Conservation (phyloP, 1,284 basidiomycete species). For the Cryptococcus jaspeensis region DNA sequence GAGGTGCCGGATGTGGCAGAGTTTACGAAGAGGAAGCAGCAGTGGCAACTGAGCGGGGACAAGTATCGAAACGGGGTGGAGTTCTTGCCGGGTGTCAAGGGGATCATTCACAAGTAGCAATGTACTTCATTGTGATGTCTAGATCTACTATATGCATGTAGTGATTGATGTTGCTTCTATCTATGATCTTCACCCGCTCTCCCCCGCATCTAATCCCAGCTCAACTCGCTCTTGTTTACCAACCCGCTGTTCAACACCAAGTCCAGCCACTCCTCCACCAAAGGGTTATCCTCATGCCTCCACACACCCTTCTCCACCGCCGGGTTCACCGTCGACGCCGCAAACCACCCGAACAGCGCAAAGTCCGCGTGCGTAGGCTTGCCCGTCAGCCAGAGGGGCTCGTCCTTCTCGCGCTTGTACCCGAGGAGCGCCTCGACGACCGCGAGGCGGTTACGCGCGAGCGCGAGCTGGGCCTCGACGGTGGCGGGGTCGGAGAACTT, state of each 20-base stretch:
- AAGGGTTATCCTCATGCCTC: slow-evolving; percentile 13
- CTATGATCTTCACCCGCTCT: not conserved
- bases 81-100: not conserved
- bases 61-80: not conserved
- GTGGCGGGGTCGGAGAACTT: slow-evolving; percentile 4
- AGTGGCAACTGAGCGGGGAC: not conserved
- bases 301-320: slow-evolving; percentile 15
- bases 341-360: slow-evolving; percentile 22
- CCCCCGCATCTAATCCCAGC: not conserved
- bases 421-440: slow-evolving; percentile 11
- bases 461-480: slow-evolving; percentile 4
- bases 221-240: slow-evolving; percentile 13
- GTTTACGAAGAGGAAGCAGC: not conserved
- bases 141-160: not conserved
- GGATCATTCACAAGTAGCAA: not conserved
- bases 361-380: slow-evolving; percentile 20
- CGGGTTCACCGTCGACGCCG: slow-evolving; percentile 9
- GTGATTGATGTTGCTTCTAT: not conserved
- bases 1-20: too few relatives aligned
- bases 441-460: slow-evolving; percentile 5
- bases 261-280: slow-evolving; percentile 17
- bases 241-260: slow-evolving; percentile 17
- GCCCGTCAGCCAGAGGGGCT: slow-evolving; percentile 13
- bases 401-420: slow-evolving; percentile 13
- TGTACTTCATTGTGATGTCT: not conserved